A percentile compares a stretch with the other conserved stretches of the same genome.
Evolutionary conservation across 345 rosid species (phyloP).

Genomic region (Viola odorata): DNA sequence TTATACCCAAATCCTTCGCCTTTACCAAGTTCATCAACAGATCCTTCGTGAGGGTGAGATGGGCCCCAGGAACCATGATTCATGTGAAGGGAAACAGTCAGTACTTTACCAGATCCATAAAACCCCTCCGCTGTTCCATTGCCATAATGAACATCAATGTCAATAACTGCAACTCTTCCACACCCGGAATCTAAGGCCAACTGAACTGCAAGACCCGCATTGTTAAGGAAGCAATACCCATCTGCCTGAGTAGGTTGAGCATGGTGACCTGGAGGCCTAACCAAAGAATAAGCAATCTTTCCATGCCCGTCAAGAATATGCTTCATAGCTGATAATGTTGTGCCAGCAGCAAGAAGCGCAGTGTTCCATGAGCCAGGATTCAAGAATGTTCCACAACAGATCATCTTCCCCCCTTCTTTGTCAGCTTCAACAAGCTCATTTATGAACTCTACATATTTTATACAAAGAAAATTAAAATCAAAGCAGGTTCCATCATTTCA

Average conservation of each 20-base stretch:
- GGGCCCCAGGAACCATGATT: constrained; percentile 97
- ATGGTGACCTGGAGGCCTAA: constrained; percentile 96
- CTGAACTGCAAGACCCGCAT: constrained; percentile 67
- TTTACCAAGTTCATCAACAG: constrained; percentile 70
- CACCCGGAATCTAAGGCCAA: constrained; percentile 57
- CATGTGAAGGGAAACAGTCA: constrained; percentile 87
- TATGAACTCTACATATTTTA: constrained; percentile 48
- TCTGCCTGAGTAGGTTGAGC: constrained; percentile 85
- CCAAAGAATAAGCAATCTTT: constrained; percentile 58
- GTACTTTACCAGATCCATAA: constrained; percentile 50
- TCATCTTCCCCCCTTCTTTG: constrained; percentile 42
- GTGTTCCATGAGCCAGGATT: constrained; percentile 76
- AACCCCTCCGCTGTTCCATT: constrained; percentile 93
- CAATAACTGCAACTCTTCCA: constrained; percentile 52
- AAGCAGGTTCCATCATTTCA: too few relatives aligned
- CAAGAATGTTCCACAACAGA: constrained; percentile 61
- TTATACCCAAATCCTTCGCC: constrained; percentile 75
- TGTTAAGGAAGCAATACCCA: constrained; percentile 89
- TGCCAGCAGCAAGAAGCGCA: constrained; percentile 77
- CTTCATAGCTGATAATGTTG: constrained; percentile 71
- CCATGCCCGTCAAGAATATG: constrained; percentile 58
- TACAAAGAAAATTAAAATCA: too few relatives aligned
- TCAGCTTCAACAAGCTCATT: constrained; percentile 51
- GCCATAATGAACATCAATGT: constrained; percentile 87
- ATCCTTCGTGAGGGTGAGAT: constrained; percentile 78